Evolutionary conservation across 2,329 filamentous ascomycete genomes (phyloP).

Genomic region (Stachybotrys echinatus): DNA sequence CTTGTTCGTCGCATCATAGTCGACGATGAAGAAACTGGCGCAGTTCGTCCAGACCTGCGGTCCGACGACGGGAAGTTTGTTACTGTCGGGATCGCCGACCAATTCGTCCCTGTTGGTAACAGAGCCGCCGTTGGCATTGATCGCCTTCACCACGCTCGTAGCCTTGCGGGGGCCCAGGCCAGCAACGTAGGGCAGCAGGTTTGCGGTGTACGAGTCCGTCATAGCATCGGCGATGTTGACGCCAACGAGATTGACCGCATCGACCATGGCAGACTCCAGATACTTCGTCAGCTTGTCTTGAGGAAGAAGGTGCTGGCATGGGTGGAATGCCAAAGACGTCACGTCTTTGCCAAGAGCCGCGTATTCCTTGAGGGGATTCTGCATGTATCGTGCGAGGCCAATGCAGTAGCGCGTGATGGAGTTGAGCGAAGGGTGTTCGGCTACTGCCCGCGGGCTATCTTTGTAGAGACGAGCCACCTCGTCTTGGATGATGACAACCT

Average conservation of each 20-base stretch:
- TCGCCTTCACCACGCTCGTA: slow-evolving; percentile 66
- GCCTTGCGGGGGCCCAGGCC: slow-evolving; percentile 92
- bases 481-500: slow-evolving; percentile 90
- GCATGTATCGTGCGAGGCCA: slow-evolving; percentile 82
- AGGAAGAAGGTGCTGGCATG: slow-evolving; percentile 82
- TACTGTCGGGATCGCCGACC: slow-evolving; percentile 78
- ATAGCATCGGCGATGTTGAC: slow-evolving; percentile 94
- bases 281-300: slow-evolving; percentile 82
- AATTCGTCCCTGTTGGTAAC: slow-evolving; percentile 83
- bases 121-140: slow-evolving; percentile 84
- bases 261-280: slow-evolving; percentile 94
- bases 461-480: slow-evolving; percentile 97
- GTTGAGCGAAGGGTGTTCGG: slow-evolving; percentile 75
- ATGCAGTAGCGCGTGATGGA: slow-evolving; percentile 85
- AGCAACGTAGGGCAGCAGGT: slow-evolving; percentile 83
- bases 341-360: slow-evolving; percentile 87
- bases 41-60: slow-evolving; percentile 95
- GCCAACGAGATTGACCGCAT: slow-evolving; percentile 95
- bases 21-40: slow-evolving; percentile 88
- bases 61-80: slow-evolving; percentile 74
- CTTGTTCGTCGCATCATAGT: slow-evolving; percentile 76
- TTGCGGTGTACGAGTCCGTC: slow-evolving; percentile 73
- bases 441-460: slow-evolving; percentile 71
- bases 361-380: slow-evolving; percentile 95
- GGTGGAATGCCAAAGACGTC: slow-evolving; percentile 79